Evolutionary conservation across 1,139 yeast species (phyloP).

Genomic region (Yamadazyma siamensis): DNA sequence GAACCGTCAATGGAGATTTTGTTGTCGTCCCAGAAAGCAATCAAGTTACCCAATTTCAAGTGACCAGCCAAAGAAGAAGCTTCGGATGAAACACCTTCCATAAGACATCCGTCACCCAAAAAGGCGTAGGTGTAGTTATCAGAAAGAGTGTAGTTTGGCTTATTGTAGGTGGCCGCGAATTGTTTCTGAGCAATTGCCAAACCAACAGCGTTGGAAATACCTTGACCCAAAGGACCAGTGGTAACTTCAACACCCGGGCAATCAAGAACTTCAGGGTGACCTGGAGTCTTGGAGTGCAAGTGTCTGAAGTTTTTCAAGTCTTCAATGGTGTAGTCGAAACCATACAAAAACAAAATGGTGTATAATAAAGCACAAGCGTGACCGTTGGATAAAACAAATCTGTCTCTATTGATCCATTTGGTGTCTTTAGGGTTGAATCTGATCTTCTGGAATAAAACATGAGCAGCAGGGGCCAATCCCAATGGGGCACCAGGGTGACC

Average conservation of each 20-base stretch:
- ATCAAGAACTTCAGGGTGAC: conserved; percentile 85
- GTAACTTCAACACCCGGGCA: conserved; percentile 95
- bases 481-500: conserved; percentile 99
- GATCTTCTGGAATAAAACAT: conserved; percentile 77
- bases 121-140: conserved; percentile 77
- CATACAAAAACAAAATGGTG: conserved; percentile 80
- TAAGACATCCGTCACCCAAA: conserved; percentile 97
- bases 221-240: conserved; percentile 99
- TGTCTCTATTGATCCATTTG: conserved; percentile 90
- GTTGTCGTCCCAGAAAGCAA: conserved; percentile 97
- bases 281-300: conserved; percentile 88
- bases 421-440: conserved; percentile 89
- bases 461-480: conserved; percentile 82
- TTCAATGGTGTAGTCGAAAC: conserved; percentile 77
- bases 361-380: conserved; percentile 94
- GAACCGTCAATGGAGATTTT: conserved; percentile 95
- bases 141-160: conserved; percentile 69
- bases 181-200: conserved; percentile 93
- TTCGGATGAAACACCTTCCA: conserved; percentile 98
- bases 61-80: conserved; percentile 96
- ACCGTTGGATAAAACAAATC: conserved; percentile 94
- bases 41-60: conserved; percentile 88
- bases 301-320: conserved; percentile 93
- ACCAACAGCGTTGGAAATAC: conserved; percentile 96
- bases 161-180: conserved; percentile 91